Evolutionary conservation across 1,284 basidiomycete genomes (phyloP), one percentile per base, ranked within the genome.

Genomic region (Lignosus rhinocerotis): DNA sequence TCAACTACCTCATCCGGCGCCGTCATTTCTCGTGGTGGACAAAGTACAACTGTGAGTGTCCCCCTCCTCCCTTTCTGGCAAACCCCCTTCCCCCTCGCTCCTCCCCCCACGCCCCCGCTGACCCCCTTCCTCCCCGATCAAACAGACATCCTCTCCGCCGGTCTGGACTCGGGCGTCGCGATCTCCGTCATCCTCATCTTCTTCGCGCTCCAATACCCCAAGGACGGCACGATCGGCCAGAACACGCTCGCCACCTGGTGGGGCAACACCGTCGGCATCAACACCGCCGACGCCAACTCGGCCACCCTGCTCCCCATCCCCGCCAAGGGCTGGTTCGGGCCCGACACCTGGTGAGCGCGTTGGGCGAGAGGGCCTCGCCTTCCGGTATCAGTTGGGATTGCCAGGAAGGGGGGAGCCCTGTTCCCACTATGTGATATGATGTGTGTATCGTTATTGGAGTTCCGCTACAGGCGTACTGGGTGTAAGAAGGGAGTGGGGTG

Each of bases 61-160:
- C 25, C 25, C 25, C 25, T 4, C 25, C 25, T 4, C 25, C 25
- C 25, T n/a, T n/a, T n/a, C n/a, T n/a, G n/a, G n/a, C n/a, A n/a
- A n/a, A n/a, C 25, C 25, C 25, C 25, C 25, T 4, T 4, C 25
- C 25, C 25, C 25, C 25, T 4, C 25, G 2, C 25, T 25, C 25
- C 25, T 4, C 25, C 25, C 25, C 25, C 25, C 25, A 2, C 25
- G 2, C 25, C 25, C 25, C 25, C 25, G n/a, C n/a, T 25, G 9
- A 11, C 19, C 31, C 55, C 7, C 39, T 33, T 1, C 25, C 14
- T 32, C 17, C 33, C 19, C 34, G 34, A 10, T 10, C 34, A 14
- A 12, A 61, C 41, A 75, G 79, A 82, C 53, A 78, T 81, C 41
- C 67, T 82, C n/a, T 81, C 81, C 4, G 81, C 80, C 4, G 80